Percentiles rank a stretch among this genome's conserved stretches.
These are phyloP conservation scores for Circinella umbellata DNA, from an alignment of 371 early-diverging fungal species.

Conservation along the genomic window DNA sequence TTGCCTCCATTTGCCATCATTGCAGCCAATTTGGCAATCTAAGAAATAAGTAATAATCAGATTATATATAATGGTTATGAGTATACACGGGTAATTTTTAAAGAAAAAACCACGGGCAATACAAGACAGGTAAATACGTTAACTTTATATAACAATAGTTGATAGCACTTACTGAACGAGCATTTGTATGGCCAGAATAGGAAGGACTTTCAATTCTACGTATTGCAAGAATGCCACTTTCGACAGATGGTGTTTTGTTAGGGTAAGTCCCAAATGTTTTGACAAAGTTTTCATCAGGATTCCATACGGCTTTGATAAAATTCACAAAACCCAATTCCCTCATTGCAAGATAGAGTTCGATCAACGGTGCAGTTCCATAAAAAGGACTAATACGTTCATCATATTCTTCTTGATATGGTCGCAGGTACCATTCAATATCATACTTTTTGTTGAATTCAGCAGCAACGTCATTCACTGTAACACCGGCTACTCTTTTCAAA, in stretches of 20 bases:
- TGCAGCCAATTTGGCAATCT: constrained; percentile 67
- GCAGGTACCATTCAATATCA: constrained; percentile 62
- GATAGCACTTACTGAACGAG: constrained; percentile 53
- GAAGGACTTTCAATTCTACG: constrained; percentile 32
- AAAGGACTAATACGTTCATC: background rate
- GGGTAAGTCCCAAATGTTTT: background rate
- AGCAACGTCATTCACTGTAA: constrained; percentile 63
- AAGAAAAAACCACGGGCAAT: background rate
- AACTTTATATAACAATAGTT: too few relatives aligned
- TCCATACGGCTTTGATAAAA: background rate
- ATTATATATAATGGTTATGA: too few relatives aligned
- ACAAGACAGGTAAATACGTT: background rate
- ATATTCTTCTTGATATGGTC: constrained; percentile 21
- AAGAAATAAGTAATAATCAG: background rate
- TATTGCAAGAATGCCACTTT: background rate
- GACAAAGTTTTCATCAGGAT: background rate
- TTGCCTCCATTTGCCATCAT: constrained; percentile 70
- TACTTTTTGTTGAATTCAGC: constrained; percentile 46
- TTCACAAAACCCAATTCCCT: background rate
- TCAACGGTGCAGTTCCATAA: background rate
- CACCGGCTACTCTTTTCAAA: constrained; percentile 57
- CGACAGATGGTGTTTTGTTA: background rate
- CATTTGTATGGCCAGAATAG: constrained; percentile 61
- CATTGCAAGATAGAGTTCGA: background rate
- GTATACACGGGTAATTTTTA: too few relatives aligned